phyloP scores from a whole-genome alignment of 371 early-diverging fungal species.

The Sporodiniella umbellata region DNA sequence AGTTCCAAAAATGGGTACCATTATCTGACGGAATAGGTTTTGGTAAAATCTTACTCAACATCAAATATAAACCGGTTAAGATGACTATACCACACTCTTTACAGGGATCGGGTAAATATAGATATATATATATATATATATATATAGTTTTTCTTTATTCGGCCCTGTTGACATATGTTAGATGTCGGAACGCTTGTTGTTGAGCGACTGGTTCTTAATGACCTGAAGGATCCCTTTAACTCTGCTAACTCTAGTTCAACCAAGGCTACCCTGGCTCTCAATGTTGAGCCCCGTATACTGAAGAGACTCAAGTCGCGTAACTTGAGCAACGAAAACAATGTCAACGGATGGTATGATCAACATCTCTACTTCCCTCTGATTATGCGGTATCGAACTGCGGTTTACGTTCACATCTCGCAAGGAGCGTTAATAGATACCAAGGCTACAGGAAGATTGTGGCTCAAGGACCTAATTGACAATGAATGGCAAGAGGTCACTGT shows the following conservation, averaged over 20 bases:
- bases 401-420: slow-evolving; percentile 35
- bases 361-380: slow-evolving; percentile 33
- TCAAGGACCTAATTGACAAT: slow-evolving; percentile 25
- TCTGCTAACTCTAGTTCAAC: neutral
- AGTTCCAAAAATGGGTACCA: slow-evolving; percentile 34
- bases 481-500: slow-evolving; percentile 31
- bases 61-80: slow-evolving; percentile 40
- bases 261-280: slow-evolving; percentile 26
- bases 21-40: slow-evolving; percentile 35
- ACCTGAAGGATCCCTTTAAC: neutral
- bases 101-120: slow-evolving; percentile 31
- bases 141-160: no score
- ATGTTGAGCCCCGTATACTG: slow-evolving; percentile 30
- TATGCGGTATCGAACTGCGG: slow-evolving; percentile 40
- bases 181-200: slow-evolving; percentile 40
- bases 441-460: slow-evolving; percentile 37
- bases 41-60: slow-evolving; percentile 35
- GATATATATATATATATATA: no score
- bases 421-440: slow-evolving; percentile 16
- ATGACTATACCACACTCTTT: slow-evolving; percentile 27
- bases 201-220: slow-evolving; percentile 15
- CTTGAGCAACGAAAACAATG: neutral
- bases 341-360: slow-evolving; percentile 17
- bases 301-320: slow-evolving; percentile 29
- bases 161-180: no score